phyloP scores from a whole-genome alignment of 192 early-diverging fungal genomes.

The Pilaira anomala region DNA sequence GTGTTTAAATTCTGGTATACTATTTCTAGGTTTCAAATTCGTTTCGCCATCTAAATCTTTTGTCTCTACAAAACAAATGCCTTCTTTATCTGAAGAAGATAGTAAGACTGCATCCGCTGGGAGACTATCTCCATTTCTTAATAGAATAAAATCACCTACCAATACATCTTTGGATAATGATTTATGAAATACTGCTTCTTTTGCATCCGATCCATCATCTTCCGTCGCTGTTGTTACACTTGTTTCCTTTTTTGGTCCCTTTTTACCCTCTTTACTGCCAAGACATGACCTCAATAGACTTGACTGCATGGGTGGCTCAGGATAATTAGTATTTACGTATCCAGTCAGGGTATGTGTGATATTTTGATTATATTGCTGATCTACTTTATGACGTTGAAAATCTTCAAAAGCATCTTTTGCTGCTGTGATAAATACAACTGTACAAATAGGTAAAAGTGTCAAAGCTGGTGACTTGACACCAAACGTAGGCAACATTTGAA shows the following conservation, averaged over 20 bases:
- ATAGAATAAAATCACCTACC: constrained; percentile 85
- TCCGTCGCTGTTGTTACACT: not conserved
- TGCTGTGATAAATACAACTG: constrained; percentile 79
- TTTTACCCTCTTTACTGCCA: not conserved
- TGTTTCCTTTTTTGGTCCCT: not conserved
- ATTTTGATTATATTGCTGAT: constrained; percentile 78
- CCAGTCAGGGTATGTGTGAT: constrained; percentile 41
- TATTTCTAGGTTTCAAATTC: constrained; percentile 84
- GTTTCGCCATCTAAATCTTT: constrained; percentile 97
- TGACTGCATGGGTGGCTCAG: constrained; percentile 1
- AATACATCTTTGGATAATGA: constrained; percentile 50
- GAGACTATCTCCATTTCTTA: constrained; percentile 77
- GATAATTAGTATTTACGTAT: constrained; percentile 48
- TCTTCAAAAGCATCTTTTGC: constrained; percentile 91
- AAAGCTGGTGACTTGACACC: constrained; percentile 74
- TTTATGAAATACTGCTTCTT: constrained; percentile 8
- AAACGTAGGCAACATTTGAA: constrained; percentile 83
- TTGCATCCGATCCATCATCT: not conserved
- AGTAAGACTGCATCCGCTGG: constrained; percentile 85
- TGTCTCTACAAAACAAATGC: constrained; percentile 86
- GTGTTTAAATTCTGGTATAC: constrained; percentile 61
- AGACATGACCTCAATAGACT: no score
- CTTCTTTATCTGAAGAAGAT: constrained; percentile 73
- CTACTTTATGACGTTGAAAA: constrained; percentile 79
- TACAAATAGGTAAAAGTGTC: constrained; percentile 76